Percentiles rank a stretch among this genome's conserved stretches.
Conservation (phyloP, 1,139 yeast genomes). For the Nadsonia commutata region DNA sequence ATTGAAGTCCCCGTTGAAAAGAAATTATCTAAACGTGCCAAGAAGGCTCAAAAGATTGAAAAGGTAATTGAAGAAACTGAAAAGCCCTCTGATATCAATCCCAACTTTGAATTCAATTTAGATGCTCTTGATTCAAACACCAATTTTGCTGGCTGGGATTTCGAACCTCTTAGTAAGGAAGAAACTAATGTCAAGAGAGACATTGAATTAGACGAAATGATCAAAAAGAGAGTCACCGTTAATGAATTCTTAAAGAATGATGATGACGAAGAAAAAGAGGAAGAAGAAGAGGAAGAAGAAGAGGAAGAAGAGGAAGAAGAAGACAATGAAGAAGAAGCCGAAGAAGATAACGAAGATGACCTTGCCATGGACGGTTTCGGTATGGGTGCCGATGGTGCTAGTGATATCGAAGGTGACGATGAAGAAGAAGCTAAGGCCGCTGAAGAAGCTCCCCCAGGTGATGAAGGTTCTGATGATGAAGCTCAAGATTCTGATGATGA, state of each 20-base stretch:
- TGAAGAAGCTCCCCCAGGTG: slow-evolving; percentile 15
- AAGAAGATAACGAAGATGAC: slow-evolving; percentile 1
- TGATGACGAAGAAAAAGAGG: slow-evolving; percentile 9
- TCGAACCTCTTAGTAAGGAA: slow-evolving; percentile 21
- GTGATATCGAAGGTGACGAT: slow-evolving; percentile 17
- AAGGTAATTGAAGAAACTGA: neutral
- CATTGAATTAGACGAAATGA: slow-evolving; percentile 1
- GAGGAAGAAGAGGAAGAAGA: slow-evolving; percentile 7
- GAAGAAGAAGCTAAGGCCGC: slow-evolving; percentile 27
- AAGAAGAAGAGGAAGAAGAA: slow-evolving; percentile 8
- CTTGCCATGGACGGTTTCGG: slow-evolving; percentile 54
- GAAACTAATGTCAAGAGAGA: slow-evolving; percentile 1
- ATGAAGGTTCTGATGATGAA: slow-evolving; percentile 20
- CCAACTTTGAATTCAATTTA: slow-evolving; percentile 62
- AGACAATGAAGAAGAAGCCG: slow-evolving; percentile 6
- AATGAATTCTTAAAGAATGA: slow-evolving; percentile 5
- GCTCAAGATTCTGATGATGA: slow-evolving; percentile 20
- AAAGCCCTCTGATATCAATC: slow-evolving; percentile 28
- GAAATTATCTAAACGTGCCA: neutral
- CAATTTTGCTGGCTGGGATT: slow-evolving; percentile 72
- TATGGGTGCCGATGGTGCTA: slow-evolving; percentile 33
- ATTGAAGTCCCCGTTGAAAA: neutral
- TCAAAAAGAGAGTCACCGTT: slow-evolving; percentile 1
- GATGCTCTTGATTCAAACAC: slow-evolving; percentile 40
- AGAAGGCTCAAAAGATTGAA: slow-evolving; percentile 3